Evolutionary conservation across 2,329 filamentous ascomycete species (phyloP), one percentile per base, ranked within the genome.

Genomic region (Fusarium tuaranense): DNA sequence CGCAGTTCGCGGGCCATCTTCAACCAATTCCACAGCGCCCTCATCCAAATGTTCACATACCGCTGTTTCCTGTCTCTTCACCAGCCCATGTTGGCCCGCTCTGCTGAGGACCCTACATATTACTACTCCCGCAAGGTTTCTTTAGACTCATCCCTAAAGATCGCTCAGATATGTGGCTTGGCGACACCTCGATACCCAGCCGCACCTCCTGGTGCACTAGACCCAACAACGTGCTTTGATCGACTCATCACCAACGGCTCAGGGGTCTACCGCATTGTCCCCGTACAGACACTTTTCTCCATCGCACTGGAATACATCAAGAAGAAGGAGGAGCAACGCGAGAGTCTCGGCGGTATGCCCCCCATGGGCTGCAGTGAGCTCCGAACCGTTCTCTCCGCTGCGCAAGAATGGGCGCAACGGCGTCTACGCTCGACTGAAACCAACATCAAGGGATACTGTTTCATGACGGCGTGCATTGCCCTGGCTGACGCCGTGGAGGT

Each of bases 51-150:
- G 61, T 78, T 85, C 65, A 79, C 85, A 4, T 86, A 87, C 63
- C 85, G 85, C 25, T 87, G 84, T 71, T 86, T 88, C 74, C 82
- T 91, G 14, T 84, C 86, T 0, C 84, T 92, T 0, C 90, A 92
- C 71, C 86, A 88, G 41, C 86, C 86, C 0, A 86, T 86, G 79
- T 82, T 88, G 30, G 78, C 80, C 7, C 81, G 83, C 16, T 85
- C 87, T 0, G 81, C 84, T 14, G 79, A 83, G 2, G 83, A 89
- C 44, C 86, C 87, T 0, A 82, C 83, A 1, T 89, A 86, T 70
- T 88, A 88, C 78, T 90, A 88, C 78, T 89, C 87, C 0, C 84
- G 87, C 22, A 88, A 88, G 68, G 84, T 88, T 60, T 84, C 83
- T 48, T 81, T 87, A 12, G 86, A 88, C 74, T 82, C 81, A 12